These are phyloP conservation scores for Auricularia cornea DNA, from an alignment of 768 basidiomycete species.

Conservation along the genomic window DNA sequence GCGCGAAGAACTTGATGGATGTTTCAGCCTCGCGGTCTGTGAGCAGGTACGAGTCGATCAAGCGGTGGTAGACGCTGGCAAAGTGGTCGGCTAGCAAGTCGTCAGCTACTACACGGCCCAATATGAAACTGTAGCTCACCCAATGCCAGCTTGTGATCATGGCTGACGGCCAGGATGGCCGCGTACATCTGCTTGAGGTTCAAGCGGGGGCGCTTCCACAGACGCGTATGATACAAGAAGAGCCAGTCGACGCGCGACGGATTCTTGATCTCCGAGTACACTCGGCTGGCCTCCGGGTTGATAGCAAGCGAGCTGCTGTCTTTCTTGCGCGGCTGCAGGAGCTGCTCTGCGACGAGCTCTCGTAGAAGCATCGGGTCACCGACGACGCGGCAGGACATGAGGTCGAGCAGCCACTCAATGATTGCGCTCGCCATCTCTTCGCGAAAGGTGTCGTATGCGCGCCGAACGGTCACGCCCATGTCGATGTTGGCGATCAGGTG, in stretches of 20 bases:
- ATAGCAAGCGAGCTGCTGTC: slow-evolving; percentile 40
- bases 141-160: slow-evolving; percentile 65
- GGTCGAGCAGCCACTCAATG: slow-evolving; percentile 78
- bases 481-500: slow-evolving; percentile 80
- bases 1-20: slow-evolving; percentile 86
- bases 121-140: slow-evolving; percentile 59
- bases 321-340: slow-evolving; percentile 52
- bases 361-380: slow-evolving; percentile 58
- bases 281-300: slow-evolving; percentile 25
- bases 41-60: slow-evolving; percentile 87
- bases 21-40: slow-evolving; percentile 93
- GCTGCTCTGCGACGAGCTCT: slow-evolving; percentile 63
- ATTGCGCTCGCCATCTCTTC: slow-evolving; percentile 79
- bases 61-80: slow-evolving; percentile 72
- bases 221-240: slow-evolving; percentile 70
- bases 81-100: slow-evolving; percentile 61
- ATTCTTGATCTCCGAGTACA: slow-evolving; percentile 32
- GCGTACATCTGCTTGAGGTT: slow-evolving; percentile 79
- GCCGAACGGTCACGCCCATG: slow-evolving; percentile 80
- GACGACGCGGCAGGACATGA: slow-evolving; percentile 63
- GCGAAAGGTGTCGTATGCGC: slow-evolving; percentile 79
- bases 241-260: slow-evolving; percentile 64
- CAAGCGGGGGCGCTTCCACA: slow-evolving; percentile 80
- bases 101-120: background rate
- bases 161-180: slow-evolving; percentile 59